Evolutionary conservation across 2,329 filamentous ascomycete species (phyloP).

Genomic region (Phialocephala sp.): DNA sequence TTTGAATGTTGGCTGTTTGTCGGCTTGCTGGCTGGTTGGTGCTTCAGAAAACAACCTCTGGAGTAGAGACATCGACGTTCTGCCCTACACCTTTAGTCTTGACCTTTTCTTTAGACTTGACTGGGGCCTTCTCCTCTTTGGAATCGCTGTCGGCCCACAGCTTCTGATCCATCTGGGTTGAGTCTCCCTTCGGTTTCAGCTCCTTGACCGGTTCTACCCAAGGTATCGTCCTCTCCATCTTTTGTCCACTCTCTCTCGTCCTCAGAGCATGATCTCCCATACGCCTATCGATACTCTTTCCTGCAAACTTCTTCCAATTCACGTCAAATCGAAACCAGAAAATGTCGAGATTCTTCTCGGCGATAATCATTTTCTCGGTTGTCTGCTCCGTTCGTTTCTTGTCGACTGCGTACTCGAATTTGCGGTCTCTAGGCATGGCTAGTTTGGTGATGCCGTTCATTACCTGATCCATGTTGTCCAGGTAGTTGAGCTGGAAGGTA

Average conservation of each 20-base stretch:
- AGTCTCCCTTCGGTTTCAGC: neutral
- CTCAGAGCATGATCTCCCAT: constrained; percentile 2
- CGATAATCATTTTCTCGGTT: constrained; percentile 50
- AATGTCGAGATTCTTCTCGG: constrained; percentile 54
- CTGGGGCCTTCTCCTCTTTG: neutral
- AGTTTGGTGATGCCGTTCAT: constrained; percentile 14
- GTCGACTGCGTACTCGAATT: constrained; percentile 50
- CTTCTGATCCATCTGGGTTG: neutral
- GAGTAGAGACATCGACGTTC: neutral
- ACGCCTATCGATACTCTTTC: neutral
- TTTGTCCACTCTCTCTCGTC: neutral
- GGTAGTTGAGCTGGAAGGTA: neutral
- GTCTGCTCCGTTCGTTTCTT: constrained; percentile 54
- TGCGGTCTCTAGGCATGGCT: constrained; percentile 23
- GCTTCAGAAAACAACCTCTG: neutral
- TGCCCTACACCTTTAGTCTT: neutral
- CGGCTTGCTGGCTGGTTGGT: neutral
- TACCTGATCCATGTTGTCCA: neutral
- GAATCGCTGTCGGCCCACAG: neutral
- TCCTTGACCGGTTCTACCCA: constrained; percentile 16
- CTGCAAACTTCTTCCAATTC: constrained; percentile 21
- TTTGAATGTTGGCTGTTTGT: constrained; percentile 36
- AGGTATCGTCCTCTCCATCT: neutral
- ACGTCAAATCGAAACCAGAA: constrained; percentile 51
- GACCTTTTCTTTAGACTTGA: neutral